Evolutionary conservation across 2,329 filamentous ascomycete genomes (phyloP).

Genomic region (Fusarium chaquense): DNA sequence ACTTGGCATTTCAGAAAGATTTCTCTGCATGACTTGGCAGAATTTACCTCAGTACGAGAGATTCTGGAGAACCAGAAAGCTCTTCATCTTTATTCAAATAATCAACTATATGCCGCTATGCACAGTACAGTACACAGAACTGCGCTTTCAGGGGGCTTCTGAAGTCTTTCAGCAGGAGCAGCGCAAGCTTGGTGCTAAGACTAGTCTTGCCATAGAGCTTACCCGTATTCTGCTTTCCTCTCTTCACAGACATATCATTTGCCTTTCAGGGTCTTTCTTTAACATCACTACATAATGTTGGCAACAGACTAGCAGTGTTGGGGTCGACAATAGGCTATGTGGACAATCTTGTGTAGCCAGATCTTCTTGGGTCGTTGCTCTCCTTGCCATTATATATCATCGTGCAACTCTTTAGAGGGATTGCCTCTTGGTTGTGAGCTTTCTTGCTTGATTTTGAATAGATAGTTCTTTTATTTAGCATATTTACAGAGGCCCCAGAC

Average conservation of each 20-base stretch:
- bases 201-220: not conserved
- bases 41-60: not conserved
- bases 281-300: not conserved
- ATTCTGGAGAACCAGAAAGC: not conserved
- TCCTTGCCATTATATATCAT: not conserved
- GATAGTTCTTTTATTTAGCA: not conserved
- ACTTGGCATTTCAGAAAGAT: not conserved
- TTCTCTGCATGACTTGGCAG: not conserved
- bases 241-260: not conserved
- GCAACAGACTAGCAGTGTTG: not conserved
- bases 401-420: not conserved
- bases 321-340: not conserved
- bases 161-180: too few relatives aligned
- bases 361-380: not conserved
- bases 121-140: not conserved
- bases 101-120: not conserved
- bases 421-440: not conserved
- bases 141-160: not conserved
- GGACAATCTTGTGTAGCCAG: not conserved
- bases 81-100: not conserved
- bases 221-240: not conserved
- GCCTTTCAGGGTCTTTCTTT: not conserved
- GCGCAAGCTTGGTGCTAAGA: not conserved
- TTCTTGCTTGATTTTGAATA: not conserved
- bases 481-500: accelerated